phyloP scores from a whole-genome alignment of 2,329 filamentous ascomycete species.

The Zasmidium citrigriseum region DNA sequence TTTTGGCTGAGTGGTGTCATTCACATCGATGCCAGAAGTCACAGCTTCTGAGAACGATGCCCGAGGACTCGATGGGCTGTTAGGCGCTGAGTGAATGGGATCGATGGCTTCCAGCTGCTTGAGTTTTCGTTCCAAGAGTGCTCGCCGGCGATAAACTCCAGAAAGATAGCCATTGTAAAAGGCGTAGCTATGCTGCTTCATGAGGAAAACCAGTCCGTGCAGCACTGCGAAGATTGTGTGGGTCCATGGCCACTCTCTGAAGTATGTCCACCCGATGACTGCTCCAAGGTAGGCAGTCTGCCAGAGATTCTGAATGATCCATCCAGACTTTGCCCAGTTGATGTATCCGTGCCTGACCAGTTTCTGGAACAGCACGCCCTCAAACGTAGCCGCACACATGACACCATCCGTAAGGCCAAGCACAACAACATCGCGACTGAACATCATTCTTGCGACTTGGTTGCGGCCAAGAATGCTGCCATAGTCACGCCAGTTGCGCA shows the following conservation, averaged over 20 bases:
- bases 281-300: constrained; percentile 64
- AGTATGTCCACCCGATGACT: constrained; percentile 66
- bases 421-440: constrained; percentile 53
- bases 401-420: constrained; percentile 64
- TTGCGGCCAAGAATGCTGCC: constrained; percentile 70
- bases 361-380: constrained; percentile 67
- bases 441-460: constrained; percentile 72
- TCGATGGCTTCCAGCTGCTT: constrained; percentile 59
- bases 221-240: constrained; percentile 77
- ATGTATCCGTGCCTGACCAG: constrained; percentile 61
- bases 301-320: constrained; percentile 76
- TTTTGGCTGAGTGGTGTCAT: constrained; percentile 16
- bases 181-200: constrained; percentile 81
- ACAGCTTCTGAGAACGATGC: constrained; percentile 10
- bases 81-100: constrained; percentile 41
- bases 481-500: constrained; percentile 67
- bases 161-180: constrained; percentile 72
- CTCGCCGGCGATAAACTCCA: constrained; percentile 58
- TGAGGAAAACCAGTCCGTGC: constrained; percentile 73
- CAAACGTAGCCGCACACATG: constrained; percentile 66
- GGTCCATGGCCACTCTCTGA: constrained; percentile 79
- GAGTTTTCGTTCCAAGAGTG: constrained; percentile 51
- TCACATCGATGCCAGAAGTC: constrained; percentile 21
- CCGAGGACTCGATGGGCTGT: constrained; percentile 32
- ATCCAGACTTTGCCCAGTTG: constrained; percentile 68